Conservation (phyloP, 2,329 filamentous ascomycete species). For the Fusarium clavum region DNA sequence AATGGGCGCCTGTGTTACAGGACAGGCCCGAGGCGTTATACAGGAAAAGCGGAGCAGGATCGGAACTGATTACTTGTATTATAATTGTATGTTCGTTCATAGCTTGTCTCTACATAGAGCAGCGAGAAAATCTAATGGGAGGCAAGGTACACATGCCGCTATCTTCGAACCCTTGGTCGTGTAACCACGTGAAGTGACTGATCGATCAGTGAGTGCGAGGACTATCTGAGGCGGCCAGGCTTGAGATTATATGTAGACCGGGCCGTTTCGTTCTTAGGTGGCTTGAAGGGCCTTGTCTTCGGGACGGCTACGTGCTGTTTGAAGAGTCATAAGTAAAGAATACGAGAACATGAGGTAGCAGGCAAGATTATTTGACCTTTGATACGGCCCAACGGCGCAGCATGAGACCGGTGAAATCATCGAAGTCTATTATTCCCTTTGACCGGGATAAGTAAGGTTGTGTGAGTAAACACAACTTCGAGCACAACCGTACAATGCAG, state of each 20-base stretch:
- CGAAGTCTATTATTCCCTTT: not conserved
- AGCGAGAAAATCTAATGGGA: constrained; percentile 9
- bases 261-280: constrained; percentile 21
- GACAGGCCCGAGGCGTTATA: constrained; percentile 15
- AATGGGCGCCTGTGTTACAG: not conserved
- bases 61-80: constrained; percentile 17
- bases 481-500: not conserved
- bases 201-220: not conserved
- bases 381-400: not conserved
- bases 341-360: constrained; percentile 23
- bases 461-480: not conserved
- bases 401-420: not conserved
- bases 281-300: constrained; percentile 31
- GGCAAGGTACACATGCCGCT: not conserved
- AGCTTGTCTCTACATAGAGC: not conserved
- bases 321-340: constrained; percentile 9
- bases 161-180: not conserved
- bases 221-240: not conserved
- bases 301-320: constrained; percentile 35
- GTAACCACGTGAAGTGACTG: not conserved
- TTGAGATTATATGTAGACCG: constrained; percentile 1
- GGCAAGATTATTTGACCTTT: constrained; percentile 13
- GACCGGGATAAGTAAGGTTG: not conserved
- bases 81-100: constrained; percentile 15
- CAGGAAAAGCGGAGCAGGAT: constrained; percentile 12